Evolutionary conservation across 768 basidiomycete genomes (phyloP), one percentile per base, ranked within the genome.

Genomic region (Tulasnella sp.): DNA sequence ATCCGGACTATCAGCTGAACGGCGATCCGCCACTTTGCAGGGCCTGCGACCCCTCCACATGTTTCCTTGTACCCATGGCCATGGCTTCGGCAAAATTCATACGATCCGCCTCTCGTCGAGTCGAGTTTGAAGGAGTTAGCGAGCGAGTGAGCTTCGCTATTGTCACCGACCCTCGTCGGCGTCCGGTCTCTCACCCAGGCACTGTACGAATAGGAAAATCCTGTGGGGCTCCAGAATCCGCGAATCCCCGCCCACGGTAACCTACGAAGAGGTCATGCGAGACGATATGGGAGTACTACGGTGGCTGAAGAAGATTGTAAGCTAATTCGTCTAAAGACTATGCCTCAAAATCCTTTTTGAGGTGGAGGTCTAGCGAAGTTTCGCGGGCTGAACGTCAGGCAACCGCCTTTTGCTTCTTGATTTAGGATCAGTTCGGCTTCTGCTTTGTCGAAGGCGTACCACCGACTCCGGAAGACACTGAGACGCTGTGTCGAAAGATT

Each of bases 41-140:
- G 88, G 87, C 86, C 84, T 5, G 85, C 85, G 2, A 80, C 85
- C 12, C 81, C 84, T 66, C 81, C 83, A 1, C 95, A 98, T 78
- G 80, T 84, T n/a, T 95, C 94, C 0, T 75, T 89, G 66, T 98
- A 92, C 77, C 94, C 95, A 0, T 94, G 93, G 90, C 81, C 86
- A 41, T 96, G 94, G 90, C 84, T 98, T 3, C 83, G 84, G 76
- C 78, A 80, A 74, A 87, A 93, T 74, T 88, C 92, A 4, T 96
- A 95, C 77, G 91, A 95, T 77, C 92, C 94, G 9, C 83, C 85
- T 2, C 77, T 42, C 12, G 44, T n/a, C 8, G 52, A 59, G 32
- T 59, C 52, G 11, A 59, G 22, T 29, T 29, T 29, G 11, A 59
- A 3, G 26, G 52, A 59, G 26, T 3, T 12, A 19, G 52, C 52